Evolutionary conservation across 768 basidiomycete genomes (phyloP).

Genomic region (Macrocybe gigantea): DNA sequence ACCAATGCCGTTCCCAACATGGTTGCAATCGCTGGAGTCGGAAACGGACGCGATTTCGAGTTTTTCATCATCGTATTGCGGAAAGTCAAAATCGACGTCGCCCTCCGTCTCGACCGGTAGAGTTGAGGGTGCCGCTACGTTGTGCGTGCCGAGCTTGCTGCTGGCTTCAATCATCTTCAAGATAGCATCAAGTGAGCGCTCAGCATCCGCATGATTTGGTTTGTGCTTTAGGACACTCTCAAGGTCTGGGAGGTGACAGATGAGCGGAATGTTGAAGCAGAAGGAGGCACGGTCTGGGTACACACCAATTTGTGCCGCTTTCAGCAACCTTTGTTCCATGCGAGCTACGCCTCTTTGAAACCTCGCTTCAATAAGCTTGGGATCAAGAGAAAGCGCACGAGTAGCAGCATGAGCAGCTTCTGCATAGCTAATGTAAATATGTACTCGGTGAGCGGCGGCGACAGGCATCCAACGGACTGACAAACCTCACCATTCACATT

Average conservation of each 20-base stretch:
- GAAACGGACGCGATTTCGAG: constrained; percentile 36
- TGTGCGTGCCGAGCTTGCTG: constrained; percentile 7
- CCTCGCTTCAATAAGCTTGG: constrained; percentile 12
- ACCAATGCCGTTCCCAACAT: constrained; percentile 43
- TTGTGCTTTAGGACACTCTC: constrained; percentile 26
- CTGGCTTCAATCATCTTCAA: constrained; percentile 14
- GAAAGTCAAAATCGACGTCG: constrained; percentile 26
- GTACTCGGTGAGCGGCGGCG: background rate
- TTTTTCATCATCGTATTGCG: constrained; percentile 25
- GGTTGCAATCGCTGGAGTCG: constrained; percentile 50
- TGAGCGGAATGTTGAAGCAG: too few species aligned
- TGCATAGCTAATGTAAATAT: constrained; percentile 5
- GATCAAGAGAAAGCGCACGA: constrained; percentile 16
- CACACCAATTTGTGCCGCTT: constrained; percentile 22
- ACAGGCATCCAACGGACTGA: background rate
- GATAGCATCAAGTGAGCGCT: constrained; percentile 20
- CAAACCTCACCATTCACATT: constrained; percentile 11
- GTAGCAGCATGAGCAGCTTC: constrained; percentile 17
- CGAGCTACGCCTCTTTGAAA: constrained; percentile 14
- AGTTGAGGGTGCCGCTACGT: constrained; percentile 6
- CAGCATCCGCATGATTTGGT: constrained; percentile 19
- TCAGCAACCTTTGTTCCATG: constrained; percentile 15
- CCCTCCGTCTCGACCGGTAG: constrained; percentile 10
- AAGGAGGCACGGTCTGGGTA: background rate
- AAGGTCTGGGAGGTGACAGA: constrained; percentile 21